phyloP scores from a whole-genome alignment of 2,329 filamentous ascomycete species.

The Nectriaceae sp. region DNA sequence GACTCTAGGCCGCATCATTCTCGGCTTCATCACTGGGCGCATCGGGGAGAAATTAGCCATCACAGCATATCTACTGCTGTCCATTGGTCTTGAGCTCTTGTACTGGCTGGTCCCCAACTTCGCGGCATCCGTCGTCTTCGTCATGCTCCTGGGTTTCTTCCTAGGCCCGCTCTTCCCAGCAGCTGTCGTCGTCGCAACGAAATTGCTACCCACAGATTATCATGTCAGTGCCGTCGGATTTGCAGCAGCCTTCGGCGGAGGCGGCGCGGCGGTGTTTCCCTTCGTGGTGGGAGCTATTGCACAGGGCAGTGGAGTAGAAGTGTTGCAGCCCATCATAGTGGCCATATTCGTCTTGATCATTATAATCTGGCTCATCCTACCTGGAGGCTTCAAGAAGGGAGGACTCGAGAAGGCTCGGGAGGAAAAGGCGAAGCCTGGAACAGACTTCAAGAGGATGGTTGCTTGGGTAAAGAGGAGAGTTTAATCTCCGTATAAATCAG shows the following conservation, averaged over 20 bases:
- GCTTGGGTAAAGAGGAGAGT: conserved; percentile 14
- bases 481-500: background rate
- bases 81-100: conserved; percentile 66
- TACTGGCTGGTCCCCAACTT: conserved; percentile 84
- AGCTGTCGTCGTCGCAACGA: conserved; percentile 71
- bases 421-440: conserved; percentile 37
- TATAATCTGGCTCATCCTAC: conserved; percentile 47
- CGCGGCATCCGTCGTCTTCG: conserved; percentile 70
- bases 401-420: conserved; percentile 44
- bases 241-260: conserved; percentile 74
- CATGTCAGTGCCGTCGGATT: conserved; percentile 84
- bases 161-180: conserved; percentile 79
- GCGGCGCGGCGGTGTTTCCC: conserved; percentile 67
- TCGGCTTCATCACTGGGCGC: conserved; percentile 75
- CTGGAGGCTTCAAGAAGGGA: conserved; percentile 40
- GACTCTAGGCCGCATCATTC: conserved; percentile 69
- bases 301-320: conserved; percentile 54
- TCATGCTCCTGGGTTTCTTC: conserved; percentile 75
- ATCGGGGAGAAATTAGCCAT: conserved; percentile 72
- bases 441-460: conserved; percentile 27
- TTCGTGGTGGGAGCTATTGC: conserved; percentile 71
- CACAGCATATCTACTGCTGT: conserved; percentile 62
- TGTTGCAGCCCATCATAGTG: conserved; percentile 58
- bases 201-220: conserved; percentile 69
- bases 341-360: conserved; percentile 48